phyloP scores from a whole-genome alignment of 495 filamentous ascomycete genomes.

The Bacidia rubella region DNA sequence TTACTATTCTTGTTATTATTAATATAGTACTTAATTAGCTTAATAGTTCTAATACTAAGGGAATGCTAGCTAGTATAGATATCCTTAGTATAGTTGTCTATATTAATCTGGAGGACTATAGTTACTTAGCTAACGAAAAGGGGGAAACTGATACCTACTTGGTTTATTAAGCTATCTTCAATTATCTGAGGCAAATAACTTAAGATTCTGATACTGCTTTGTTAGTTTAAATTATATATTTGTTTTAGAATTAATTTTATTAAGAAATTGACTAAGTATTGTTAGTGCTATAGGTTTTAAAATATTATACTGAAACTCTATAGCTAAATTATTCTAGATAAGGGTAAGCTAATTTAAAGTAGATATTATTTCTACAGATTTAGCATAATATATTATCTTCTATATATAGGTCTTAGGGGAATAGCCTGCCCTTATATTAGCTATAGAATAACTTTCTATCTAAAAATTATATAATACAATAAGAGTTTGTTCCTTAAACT shows the following conservation, averaged over 20 bases:
- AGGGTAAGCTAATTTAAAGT: not conserved
- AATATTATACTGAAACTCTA: not conserved
- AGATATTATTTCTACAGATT: not conserved
- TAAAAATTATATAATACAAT: not conserved
- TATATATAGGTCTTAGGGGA: not conserved
- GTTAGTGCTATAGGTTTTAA: not conserved
- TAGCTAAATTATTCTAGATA: not conserved
- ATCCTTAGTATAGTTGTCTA: not conserved
- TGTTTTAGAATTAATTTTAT: not conserved
- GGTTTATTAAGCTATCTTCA: not conserved
- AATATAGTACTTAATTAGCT: not conserved
- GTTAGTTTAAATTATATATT: not conserved
- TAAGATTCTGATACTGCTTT: conserved; percentile 1
- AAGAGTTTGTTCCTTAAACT: not conserved
- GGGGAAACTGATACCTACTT: not conserved
- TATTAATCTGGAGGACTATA: not conserved
- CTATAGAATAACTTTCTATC: not conserved
- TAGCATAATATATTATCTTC: not conserved
- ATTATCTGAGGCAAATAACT: not conserved
- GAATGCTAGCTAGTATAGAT: too few relatives aligned
- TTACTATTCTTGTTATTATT: not conserved
- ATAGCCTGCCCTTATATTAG: not conserved
- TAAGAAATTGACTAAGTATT: conserved; percentile 7
- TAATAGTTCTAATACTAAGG: not conserved
- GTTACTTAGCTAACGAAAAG: not conserved